A percentile compares a stretch with the other conserved stretches of the same genome.
Evolutionary conservation across 345 rosid genomes (phyloP).

Genomic region (Clausena lansium): DNA sequence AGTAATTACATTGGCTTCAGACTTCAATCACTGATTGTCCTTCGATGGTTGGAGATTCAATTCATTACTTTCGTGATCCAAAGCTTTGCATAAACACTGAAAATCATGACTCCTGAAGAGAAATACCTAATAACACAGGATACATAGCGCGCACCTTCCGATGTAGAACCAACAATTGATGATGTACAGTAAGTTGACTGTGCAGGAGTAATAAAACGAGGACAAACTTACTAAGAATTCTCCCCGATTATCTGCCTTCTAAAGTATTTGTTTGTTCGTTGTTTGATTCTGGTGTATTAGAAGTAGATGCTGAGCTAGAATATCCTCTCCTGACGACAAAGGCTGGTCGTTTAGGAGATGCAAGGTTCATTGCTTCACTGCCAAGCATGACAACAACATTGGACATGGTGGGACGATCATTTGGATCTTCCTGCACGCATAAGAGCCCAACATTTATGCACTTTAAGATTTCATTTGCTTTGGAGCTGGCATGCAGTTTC

Average conservation of each 20-base stretch:
- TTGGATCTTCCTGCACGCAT: conserved; percentile 56
- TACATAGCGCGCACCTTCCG: neutral
- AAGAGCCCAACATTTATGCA: conserved; percentile 55
- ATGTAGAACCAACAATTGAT: neutral
- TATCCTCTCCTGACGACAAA: conserved; percentile 32
- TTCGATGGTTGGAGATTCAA: too few species aligned
- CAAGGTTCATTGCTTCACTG: conserved; percentile 30
- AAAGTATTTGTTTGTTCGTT: neutral
- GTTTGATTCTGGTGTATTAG: neutral
- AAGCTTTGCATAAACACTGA: too few species aligned
- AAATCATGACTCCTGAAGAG: too few species aligned
- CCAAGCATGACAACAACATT: conserved; percentile 48
- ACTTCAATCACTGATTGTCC: too few species aligned
- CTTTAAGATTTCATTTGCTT: conserved; percentile 28
- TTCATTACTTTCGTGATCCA: too few species aligned
- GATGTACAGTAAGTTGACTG: neutral
- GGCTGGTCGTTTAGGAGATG: conserved; percentile 50
- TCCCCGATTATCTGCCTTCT: neutral
- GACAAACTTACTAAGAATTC: neutral
- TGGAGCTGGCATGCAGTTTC: conserved; percentile 21
- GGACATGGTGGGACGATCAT: conserved; percentile 59
- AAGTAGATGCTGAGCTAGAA: conserved; percentile 25
- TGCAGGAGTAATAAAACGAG: neutral
- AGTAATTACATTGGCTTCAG: too few species aligned
- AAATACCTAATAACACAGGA: too few species aligned